These are phyloP conservation scores for Tympanopsis confertula DNA, from an alignment of 2,329 filamentous ascomycete species.

Conservation along the genomic window DNA sequence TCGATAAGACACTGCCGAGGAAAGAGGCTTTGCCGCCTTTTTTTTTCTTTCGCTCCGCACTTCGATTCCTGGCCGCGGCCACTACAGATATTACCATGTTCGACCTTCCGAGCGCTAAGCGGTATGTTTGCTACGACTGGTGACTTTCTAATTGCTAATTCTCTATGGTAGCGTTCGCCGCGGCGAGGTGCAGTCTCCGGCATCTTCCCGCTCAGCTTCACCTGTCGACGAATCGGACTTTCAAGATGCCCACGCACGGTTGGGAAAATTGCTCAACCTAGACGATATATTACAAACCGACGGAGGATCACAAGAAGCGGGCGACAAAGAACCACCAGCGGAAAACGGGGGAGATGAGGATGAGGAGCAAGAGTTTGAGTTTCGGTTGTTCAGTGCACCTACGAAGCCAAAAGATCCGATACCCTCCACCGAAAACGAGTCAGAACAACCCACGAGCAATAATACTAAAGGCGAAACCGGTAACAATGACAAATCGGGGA, in stretches of 20 bases:
- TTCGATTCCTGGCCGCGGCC: too few species aligned
- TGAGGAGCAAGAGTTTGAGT: slow-evolving; percentile 28
- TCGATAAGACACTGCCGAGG: too few species aligned
- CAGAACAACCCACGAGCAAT: background rate
- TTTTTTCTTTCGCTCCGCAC: too few species aligned
- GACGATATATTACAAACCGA: slow-evolving; percentile 10
- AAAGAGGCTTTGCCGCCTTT: too few species aligned
- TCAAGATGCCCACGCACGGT: slow-evolving; percentile 15
- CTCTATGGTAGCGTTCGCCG: slow-evolving; percentile 17
- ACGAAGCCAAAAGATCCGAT: slow-evolving; percentile 7
- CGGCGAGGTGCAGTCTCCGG: slow-evolving; percentile 16
- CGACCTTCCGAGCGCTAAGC: slow-evolving; percentile 20
- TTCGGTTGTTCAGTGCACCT: slow-evolving; percentile 23
- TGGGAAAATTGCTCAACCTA: slow-evolving; percentile 19
- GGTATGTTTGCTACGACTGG: slow-evolving; percentile 10
- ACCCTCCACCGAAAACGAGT: background rate
- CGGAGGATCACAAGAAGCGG: slow-evolving; percentile 1
- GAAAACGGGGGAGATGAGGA: slow-evolving; percentile 8
- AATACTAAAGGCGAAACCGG: background rate
- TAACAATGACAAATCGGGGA: slow-evolving; percentile 5
- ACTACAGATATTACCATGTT: too few species aligned
- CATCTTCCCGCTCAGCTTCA: slow-evolving; percentile 12
- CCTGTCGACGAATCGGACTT: slow-evolving; percentile 14
- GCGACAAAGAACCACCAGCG: slow-evolving; percentile 6
- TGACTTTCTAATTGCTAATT: background rate